These are phyloP conservation scores for Rhizopogon salebrosus DNA, from an alignment of 768 basidiomycete species.

Conservation along the genomic window DNA sequence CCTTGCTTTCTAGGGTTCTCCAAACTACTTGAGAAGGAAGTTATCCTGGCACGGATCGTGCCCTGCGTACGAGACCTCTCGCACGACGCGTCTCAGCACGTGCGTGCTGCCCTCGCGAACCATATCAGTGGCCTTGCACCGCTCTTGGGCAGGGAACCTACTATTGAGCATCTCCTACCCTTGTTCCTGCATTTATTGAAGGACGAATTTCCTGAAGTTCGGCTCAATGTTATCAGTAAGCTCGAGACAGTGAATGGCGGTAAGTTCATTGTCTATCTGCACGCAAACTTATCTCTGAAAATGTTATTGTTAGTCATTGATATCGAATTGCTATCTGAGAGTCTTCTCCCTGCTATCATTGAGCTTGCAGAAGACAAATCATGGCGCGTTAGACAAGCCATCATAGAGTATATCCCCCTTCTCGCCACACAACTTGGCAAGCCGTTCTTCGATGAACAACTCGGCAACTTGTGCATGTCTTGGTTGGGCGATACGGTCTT, in stretches of 20 bases:
- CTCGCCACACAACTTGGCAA: slow-evolving; percentile 97
- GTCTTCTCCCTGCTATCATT: slow-evolving; percentile 94
- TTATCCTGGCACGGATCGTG: slow-evolving; percentile 87
- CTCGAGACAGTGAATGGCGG: slow-evolving; percentile 92
- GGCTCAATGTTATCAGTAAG: slow-evolving; percentile 97
- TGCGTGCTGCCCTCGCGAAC: slow-evolving; percentile 91
- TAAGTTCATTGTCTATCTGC: slow-evolving; percentile 24
- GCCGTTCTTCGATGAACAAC: slow-evolving; percentile 95
- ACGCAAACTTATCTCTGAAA: background rate
- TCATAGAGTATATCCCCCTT: slow-evolving; percentile 99
- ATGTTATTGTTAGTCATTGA: slow-evolving; percentile 73
- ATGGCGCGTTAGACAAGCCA: slow-evolving; percentile 98
- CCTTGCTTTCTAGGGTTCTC: slow-evolving; percentile 69
- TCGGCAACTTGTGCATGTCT: slow-evolving; percentile 96
- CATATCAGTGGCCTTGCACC: slow-evolving; percentile 97
- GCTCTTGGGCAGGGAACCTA: slow-evolving; percentile 86
- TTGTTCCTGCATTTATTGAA: slow-evolving; percentile 95
- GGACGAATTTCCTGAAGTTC: slow-evolving; percentile 97
- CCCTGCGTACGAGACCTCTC: slow-evolving; percentile 94
- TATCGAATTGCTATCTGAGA: slow-evolving; percentile 90
- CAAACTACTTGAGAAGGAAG: slow-evolving; percentile 87
- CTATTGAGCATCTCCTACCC: slow-evolving; percentile 94
- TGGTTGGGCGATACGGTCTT: slow-evolving; percentile 99
- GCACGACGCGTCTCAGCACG: slow-evolving; percentile 93
- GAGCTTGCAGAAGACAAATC: slow-evolving; percentile 99